Evolutionary conservation across 192 early-diverging fungal species (phyloP), one percentile per base, ranked within the genome.

Genomic region (Powellomyces hirtus): DNA sequence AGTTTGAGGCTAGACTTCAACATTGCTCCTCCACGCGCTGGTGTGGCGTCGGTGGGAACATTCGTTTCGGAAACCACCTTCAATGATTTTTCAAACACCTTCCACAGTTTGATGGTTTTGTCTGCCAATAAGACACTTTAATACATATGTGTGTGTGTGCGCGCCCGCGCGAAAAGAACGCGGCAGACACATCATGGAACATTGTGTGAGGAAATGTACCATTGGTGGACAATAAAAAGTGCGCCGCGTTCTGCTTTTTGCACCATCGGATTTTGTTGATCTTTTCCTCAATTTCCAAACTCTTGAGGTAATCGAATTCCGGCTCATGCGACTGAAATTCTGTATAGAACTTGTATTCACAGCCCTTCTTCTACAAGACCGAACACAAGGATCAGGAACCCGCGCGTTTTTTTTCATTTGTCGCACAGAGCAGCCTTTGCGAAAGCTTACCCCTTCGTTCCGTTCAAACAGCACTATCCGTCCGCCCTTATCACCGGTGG

Each of bases 181-280:
- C 65, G 45, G 40, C 42, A 57, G 4, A 29, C 22, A 64, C n/a
- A 58, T 31, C 14, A 49, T 35, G 42, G n/a, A n/a, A n/a, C n/a
- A n/a, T n/a, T n/a, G n/a, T n/a, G n/a, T n/a, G n/a, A n/a, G n/a
- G n/a, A n/a, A n/a, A n/a, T n/a, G 40, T 77, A 93, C 92, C 92
- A 77, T 98, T 98, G 38, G 96, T 98, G 4, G 96, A 96, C 51
- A 98, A 84, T 77, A 98, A 80, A 77, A 95, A 98, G 74, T 96
- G 95, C 16, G 94, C 92, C 44, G 94, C 87, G 79, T 97, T 97
- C 79, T 95, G 93, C 38, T 92, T 86, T 75, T 89, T 91, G 84
- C 94, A 95, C 96, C 96, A 98, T 77, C 96, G 88, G 78, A 98
- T 98, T 75, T 97, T 94, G 84, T 98, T 98, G 80, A 98, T 97